Conservation (phyloP, 495 filamentous ascomycete species). For the Lepraria neglecta region DNA sequence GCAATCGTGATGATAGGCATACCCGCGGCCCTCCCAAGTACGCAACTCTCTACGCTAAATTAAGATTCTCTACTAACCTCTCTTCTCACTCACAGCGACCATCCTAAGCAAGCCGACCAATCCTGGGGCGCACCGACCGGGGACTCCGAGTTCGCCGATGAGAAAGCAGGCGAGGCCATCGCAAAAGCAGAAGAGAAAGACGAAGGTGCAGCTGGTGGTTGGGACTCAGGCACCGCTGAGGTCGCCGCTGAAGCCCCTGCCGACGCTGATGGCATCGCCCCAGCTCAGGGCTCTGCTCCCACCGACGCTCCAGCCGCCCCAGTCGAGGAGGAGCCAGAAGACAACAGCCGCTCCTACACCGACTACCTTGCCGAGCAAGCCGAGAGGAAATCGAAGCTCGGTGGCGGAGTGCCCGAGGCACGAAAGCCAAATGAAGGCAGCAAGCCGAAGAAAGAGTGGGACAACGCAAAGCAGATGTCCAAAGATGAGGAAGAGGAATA, state of each 20-base stretch:
- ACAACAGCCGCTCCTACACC: conserved; percentile 79
- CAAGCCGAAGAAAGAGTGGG: conserved; percentile 86
- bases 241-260: conserved; percentile 31
- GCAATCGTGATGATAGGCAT: conserved; percentile 72
- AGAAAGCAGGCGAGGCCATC: conserved; percentile 78
- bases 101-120: conserved; percentile 85
- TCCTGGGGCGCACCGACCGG: conserved; percentile 84
- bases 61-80: conserved; percentile 2
- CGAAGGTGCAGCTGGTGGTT: conserved; percentile 28
- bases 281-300: conserved; percentile 25
- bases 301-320: conserved; percentile 23
- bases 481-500: conserved; percentile 69
- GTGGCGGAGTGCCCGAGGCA: conserved; percentile 51
- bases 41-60: conserved; percentile 25
- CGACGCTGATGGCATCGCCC: conserved; percentile 40
- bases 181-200: conserved; percentile 74
- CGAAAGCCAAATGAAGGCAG: conserved; percentile 87
- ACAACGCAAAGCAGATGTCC: conserved; percentile 67
- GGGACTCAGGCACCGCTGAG: conserved; percentile 24
- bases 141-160: conserved; percentile 74
- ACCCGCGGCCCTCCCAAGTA: conserved; percentile 67
- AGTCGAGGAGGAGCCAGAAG: conserved; percentile 58
- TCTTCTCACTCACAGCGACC: conserved; percentile 51
- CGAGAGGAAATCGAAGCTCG: conserved; percentile 72
- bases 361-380: conserved; percentile 86